These are phyloP conservation scores for Pharus latifolius DNA, from an alignment of 176 grass and related monocot genomes.

Conservation along the genomic window DNA sequence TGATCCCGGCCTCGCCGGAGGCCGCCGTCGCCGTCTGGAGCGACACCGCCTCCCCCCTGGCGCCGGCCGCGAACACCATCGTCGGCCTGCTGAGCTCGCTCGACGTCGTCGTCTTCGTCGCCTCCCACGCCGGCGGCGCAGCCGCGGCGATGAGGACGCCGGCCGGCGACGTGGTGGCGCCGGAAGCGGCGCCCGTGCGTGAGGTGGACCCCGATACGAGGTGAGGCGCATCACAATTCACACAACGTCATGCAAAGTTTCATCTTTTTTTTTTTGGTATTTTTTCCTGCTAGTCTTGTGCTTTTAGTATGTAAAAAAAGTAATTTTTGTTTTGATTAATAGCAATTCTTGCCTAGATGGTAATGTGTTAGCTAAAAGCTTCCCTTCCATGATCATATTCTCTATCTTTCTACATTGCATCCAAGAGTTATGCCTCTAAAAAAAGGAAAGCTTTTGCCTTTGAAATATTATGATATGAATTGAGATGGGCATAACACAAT, in stretches of 20 bases:
- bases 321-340: neutral
- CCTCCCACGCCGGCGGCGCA: neutral
- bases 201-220: conserved; percentile 48
- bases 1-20: conserved; percentile 39
- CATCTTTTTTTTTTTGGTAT: neutral
- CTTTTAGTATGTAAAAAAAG: too few species aligned
- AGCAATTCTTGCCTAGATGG: neutral
- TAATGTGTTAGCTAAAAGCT: too few species aligned
- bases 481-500: too few species aligned
- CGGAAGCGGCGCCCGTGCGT: conserved; percentile 20
- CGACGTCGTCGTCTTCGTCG: conserved; percentile 47
- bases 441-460: too few species aligned
- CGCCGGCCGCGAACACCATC: conserved; percentile 21
- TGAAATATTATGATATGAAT: too few species aligned
- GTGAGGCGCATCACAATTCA: neutral
- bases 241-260: neutral
- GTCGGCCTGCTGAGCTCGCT: conserved; percentile 53
- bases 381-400: neutral
- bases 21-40: conserved; percentile 51
- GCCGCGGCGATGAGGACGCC: conserved; percentile 22
- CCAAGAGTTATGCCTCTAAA: too few species aligned
- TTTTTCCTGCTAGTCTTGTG: too few species aligned
- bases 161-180: conserved; percentile 41
- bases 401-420: neutral
- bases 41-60: neutral